A percentile compares a stretch with the other conserved stretches of the same genome.
Evolutionary conservation across 148 eudicot species (phyloP).

Genomic region (Camellia japonica): DNA sequence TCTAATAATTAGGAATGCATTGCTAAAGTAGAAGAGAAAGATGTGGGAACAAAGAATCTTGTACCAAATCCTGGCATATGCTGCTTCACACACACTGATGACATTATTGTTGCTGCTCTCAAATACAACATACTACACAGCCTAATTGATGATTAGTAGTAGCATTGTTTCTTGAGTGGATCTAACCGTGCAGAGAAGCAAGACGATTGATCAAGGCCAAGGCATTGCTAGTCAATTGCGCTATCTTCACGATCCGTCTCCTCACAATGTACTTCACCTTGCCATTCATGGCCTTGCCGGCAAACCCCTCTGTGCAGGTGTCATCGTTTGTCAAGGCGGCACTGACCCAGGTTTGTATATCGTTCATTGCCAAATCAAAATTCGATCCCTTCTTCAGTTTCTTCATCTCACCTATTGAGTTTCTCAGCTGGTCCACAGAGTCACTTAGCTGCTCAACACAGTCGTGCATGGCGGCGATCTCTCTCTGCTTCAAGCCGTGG

Average conservation of each 20-base stretch:
- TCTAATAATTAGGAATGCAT: too few relatives aligned
- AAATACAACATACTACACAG: too few relatives aligned
- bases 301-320: constrained; percentile 37
- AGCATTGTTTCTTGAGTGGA: not conserved
- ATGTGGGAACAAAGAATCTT: too few relatives aligned
- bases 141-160: too few relatives aligned
- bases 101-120: too few relatives aligned
- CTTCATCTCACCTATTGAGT: constrained; percentile 29
- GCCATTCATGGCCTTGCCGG: constrained; percentile 23
- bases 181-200: constrained; percentile 24
- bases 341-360: constrained; percentile 46
- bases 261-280: constrained; percentile 24
- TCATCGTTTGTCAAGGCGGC: constrained; percentile 38
- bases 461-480: constrained; percentile 21
- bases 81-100: too few relatives aligned
- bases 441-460: constrained; percentile 22
- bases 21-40: too few relatives aligned
- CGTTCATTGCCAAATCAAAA: constrained; percentile 18
- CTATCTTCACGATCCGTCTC: constrained; percentile 18
- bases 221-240: constrained; percentile 39
- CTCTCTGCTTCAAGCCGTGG: constrained; percentile 14
- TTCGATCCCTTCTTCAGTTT: constrained; percentile 11
- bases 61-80: too few relatives aligned
- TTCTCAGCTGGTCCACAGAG: constrained; percentile 21
- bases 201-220: constrained; percentile 35